A percentile compares a stretch with the other conserved stretches of the same genome.
Conservation (phyloP, 2,329 filamentous ascomycete species). For the Sarocladiaceae sp. region DNA sequence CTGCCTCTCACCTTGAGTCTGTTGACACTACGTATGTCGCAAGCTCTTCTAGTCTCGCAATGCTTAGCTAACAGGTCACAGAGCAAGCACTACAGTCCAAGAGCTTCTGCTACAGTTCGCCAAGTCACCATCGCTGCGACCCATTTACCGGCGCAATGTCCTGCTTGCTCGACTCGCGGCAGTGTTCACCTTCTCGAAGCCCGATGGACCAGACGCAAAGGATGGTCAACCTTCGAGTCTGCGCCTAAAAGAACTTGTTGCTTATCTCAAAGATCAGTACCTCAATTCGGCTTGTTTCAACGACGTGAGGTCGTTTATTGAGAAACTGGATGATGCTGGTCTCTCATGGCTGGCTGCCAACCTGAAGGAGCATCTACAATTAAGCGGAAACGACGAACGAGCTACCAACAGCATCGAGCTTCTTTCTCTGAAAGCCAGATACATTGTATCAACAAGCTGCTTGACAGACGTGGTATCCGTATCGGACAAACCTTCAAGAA, state of each 20-base stretch:
- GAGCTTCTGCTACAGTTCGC: slow-evolving; percentile 25
- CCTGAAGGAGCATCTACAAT: neutral
- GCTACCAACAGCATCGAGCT: slow-evolving; percentile 23
- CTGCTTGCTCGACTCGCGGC: slow-evolving; percentile 32
- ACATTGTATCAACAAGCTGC: slow-evolving; percentile 37
- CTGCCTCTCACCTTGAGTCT: slow-evolving; percentile 28
- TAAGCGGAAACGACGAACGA: slow-evolving; percentile 18
- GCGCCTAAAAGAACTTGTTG: slow-evolving; percentile 28
- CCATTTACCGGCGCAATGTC: slow-evolving; percentile 36
- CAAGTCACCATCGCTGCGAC: slow-evolving; percentile 23
- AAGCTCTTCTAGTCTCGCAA: neutral
- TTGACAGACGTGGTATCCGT: neutral
- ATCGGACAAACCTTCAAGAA: neutral
- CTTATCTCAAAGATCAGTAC: slow-evolving; percentile 32
- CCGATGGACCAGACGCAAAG: slow-evolving; percentile 24
- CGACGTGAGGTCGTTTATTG: slow-evolving; percentile 41
- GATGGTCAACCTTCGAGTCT: slow-evolving; percentile 24
- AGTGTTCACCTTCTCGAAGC: slow-evolving; percentile 28
- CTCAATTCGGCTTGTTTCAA: slow-evolving; percentile 38
- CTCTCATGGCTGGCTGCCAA: slow-evolving; percentile 33
- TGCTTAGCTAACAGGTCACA: slow-evolving; percentile 16
- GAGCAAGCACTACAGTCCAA: slow-evolving; percentile 22
- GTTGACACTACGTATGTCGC: slow-evolving; percentile 27
- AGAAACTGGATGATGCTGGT: slow-evolving; percentile 36
- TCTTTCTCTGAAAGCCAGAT: slow-evolving; percentile 38